Evolutionary conservation across 2,329 filamentous ascomycete genomes (phyloP).

Genomic region (Fusarium abutilonis): DNA sequence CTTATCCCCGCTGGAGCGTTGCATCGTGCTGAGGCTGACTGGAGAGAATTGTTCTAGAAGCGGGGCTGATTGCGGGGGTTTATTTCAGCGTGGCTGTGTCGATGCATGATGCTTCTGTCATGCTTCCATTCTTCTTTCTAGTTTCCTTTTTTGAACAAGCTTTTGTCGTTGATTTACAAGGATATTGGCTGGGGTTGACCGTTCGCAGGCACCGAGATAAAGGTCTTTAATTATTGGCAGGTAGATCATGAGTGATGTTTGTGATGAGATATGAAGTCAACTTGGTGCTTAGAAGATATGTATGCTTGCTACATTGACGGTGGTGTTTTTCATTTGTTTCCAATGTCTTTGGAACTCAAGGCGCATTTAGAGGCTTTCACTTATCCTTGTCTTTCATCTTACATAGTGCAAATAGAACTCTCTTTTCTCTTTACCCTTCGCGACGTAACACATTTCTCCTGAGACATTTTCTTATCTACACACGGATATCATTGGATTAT

Average conservation of each 20-base stretch:
- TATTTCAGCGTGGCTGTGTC: constrained; percentile 31
- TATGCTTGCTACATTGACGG: constrained; percentile 29
- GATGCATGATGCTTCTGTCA: constrained; percentile 36
- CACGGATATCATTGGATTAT: not conserved
- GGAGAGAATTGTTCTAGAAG: constrained; percentile 51
- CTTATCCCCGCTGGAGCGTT: constrained; percentile 21
- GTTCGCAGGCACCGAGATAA: constrained; percentile 38
- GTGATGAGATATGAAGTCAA: constrained; percentile 35
- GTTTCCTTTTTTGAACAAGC: constrained; percentile 30
- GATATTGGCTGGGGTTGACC: constrained; percentile 8
- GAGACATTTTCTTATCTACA: not conserved
- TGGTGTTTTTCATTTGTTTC: constrained; percentile 20
- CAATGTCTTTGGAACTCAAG: constrained; percentile 1
- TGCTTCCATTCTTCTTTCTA: constrained; percentile 37
- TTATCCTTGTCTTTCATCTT: constrained; percentile 19
- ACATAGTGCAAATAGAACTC: constrained; percentile 2
- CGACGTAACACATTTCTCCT: constrained; percentile 16
- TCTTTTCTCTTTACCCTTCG: constrained; percentile 15
- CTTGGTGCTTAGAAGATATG: constrained; percentile 22
- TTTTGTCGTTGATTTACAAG: not conserved
- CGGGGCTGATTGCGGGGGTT: constrained; percentile 35
- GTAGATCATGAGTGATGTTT: constrained; percentile 35
- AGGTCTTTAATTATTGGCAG: constrained; percentile 25
- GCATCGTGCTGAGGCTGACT: constrained; percentile 41
- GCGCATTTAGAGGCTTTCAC: constrained; percentile 17